Evolutionary conservation across 78 protist genomes (phyloP).

Genomic region (Polysphondylium violaceum): DNA sequence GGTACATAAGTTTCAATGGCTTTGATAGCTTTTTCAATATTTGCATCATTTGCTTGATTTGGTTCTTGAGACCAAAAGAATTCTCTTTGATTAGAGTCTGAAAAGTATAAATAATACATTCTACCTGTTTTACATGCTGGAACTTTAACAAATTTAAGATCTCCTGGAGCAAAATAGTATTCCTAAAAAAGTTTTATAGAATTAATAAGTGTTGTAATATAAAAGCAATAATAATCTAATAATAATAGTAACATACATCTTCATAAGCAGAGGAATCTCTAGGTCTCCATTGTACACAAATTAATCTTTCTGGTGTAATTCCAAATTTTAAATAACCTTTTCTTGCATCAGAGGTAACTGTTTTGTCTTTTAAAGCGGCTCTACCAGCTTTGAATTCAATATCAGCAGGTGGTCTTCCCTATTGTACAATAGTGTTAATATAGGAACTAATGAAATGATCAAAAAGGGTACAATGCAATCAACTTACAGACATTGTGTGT

Average conservation of each 20-base stretch:
- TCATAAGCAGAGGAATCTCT: slow-evolving; percentile 42
- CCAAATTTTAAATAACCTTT: slow-evolving; percentile 46
- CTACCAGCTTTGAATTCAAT: slow-evolving; percentile 75
- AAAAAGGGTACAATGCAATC: no score
- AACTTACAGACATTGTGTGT: no score
- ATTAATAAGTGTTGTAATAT: background rate
- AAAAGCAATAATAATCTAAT: background rate
- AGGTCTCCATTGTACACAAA: slow-evolving; percentile 42
- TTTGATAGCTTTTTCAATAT: slow-evolving; percentile 37
- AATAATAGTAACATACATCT: slow-evolving; percentile 11
- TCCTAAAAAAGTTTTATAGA: slow-evolving; percentile 4
- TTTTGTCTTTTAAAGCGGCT: slow-evolving; percentile 36
- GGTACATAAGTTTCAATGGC: slow-evolving; percentile 33
- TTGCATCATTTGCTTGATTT: slow-evolving; percentile 21
- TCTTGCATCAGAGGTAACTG: slow-evolving; percentile 19
- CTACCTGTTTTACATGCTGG: slow-evolving; percentile 24
- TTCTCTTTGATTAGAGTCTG: slow-evolving; percentile 35
- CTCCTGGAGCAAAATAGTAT: slow-evolving; percentile 67
- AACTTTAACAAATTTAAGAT: slow-evolving; percentile 30
- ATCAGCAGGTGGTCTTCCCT: slow-evolving; percentile 1
- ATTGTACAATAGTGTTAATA: no score
- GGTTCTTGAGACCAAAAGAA: slow-evolving; percentile 73
- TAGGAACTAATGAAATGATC: no score
- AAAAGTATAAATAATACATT: slow-evolving; percentile 72
- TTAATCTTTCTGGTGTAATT: slow-evolving; percentile 35